Percentiles rank a stretch among this genome's conserved stretches.
These are phyloP conservation scores for Komagataella ulmi DNA, from an alignment of 805 yeast species.

Conservation along the genomic window DNA sequence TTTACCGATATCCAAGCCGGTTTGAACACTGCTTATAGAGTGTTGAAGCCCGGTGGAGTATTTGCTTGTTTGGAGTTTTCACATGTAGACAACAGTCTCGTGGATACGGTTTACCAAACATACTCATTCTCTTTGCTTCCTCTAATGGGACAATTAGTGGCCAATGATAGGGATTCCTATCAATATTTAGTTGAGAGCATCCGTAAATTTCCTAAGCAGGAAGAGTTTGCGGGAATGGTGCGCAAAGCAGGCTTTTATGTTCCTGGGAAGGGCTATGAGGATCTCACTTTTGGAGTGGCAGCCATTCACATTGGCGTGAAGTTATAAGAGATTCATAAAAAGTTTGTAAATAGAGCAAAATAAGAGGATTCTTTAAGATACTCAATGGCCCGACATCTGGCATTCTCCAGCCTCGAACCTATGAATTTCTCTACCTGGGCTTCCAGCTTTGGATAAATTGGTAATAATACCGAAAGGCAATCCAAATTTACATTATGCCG, in stretches of 20 bases:
- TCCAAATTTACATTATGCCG: conserved; percentile 10
- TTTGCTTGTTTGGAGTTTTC: conserved; percentile 94
- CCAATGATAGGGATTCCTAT: conserved; percentile 91
- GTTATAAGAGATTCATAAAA: conserved; percentile 24
- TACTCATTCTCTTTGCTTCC: conserved; percentile 86
- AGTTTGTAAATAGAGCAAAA: not conserved
- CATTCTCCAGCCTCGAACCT: not conserved
- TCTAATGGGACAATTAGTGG: conserved; percentile 88
- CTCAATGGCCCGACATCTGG: not conserved
- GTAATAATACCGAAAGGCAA: not conserved
- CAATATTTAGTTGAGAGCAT: conserved; percentile 95
- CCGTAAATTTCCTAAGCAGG: conserved; percentile 84
- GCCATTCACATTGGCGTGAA: conserved; percentile 94
- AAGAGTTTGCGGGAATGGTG: conserved; percentile 81
- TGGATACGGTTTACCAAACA: conserved; percentile 70
- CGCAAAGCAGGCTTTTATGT: conserved; percentile 89
- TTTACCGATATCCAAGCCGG: conserved; percentile 94
- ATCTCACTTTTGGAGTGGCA: conserved; percentile 88
- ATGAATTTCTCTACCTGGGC: too few relatives aligned
- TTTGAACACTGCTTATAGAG: conserved; percentile 87
- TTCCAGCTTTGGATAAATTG: too few relatives aligned
- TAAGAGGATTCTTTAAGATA: too few relatives aligned
- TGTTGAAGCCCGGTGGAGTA: conserved; percentile 93
- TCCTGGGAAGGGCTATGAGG: conserved; percentile 87
- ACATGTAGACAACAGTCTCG: conserved; percentile 68